phyloP scores from a whole-genome alignment of 257 asterid species.

The Ballota nigra region DNA sequence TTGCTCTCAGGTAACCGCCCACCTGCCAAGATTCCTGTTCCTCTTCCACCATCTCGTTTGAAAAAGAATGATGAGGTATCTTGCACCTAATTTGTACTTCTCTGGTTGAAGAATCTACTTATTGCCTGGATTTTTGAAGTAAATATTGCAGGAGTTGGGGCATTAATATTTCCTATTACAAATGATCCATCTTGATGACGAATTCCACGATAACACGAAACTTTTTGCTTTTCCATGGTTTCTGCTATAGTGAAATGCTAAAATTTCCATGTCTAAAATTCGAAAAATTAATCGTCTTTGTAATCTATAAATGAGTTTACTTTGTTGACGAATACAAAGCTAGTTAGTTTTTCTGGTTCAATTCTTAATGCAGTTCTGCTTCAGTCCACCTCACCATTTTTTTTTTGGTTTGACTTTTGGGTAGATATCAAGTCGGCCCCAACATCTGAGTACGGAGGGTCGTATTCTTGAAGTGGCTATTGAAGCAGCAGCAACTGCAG shows the following conservation, averaged over 20 bases:
- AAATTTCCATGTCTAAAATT: neutral
- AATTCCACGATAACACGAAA: no score
- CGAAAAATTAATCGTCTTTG: neutral
- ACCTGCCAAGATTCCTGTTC: conserved; percentile 94
- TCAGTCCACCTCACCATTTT: conserved; percentile 20
- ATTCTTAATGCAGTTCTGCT: conserved; percentile 20
- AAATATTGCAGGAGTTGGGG: neutral
- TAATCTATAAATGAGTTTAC: conserved; percentile 15
- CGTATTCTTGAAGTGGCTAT: conserved; percentile 76
- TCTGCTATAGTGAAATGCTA: neutral
- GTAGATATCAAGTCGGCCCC: conserved; percentile 66
- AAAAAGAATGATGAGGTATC: conserved; percentile 71
- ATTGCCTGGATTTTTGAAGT: neutral
- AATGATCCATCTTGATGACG: no score
- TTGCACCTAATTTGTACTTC: neutral
- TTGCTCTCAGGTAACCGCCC: conserved; percentile 73
- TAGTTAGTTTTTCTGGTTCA: conserved; percentile 13
- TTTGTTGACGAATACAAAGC: conserved; percentile 8
- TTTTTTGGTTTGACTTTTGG: conserved; percentile 31
- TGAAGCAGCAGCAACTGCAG: conserved; percentile 82
- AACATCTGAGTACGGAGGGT: conserved; percentile 59
- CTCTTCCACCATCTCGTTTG: conserved; percentile 68
- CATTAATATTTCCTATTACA: neutral
- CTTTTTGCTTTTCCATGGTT: neutral
- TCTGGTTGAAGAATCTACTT: neutral